These are phyloP conservation scores for Exophiala aquamarina DNA, from an alignment of 2,329 filamentous ascomycete genomes.

Conservation along the genomic window DNA sequence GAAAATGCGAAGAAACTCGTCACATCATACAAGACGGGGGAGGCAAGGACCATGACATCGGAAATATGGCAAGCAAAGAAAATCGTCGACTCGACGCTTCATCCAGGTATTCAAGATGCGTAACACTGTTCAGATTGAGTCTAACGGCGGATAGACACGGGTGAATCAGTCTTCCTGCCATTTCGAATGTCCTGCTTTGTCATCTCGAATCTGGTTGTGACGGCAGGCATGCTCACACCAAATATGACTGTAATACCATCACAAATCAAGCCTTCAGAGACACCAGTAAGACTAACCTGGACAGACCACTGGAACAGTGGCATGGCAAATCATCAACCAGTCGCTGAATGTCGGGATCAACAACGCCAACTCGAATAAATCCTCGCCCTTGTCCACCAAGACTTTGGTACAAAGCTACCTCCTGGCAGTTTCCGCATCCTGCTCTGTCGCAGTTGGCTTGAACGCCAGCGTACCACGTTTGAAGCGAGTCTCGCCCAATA, in stretches of 20 bases:
- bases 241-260: conserved; percentile 13
- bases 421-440: conserved; percentile 88
- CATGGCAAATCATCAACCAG: conserved; percentile 96
- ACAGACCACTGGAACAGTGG: conserved; percentile 74
- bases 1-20: conserved; percentile 83
- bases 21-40: conserved; percentile 81
- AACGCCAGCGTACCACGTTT: conserved; percentile 87
- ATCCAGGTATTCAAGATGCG: conserved; percentile 67
- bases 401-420: conserved; percentile 88
- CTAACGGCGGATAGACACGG: conserved; percentile 66
- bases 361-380: conserved; percentile 94
- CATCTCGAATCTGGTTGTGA: conserved; percentile 89
- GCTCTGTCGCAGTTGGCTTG: conserved; percentile 87
- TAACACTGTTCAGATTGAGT: not conserved
- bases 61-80: conserved; percentile 96
- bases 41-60: conserved; percentile 76
- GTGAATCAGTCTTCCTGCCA: conserved; percentile 84
- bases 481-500: conserved; percentile 70
- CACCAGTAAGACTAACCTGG: conserved; percentile 33
- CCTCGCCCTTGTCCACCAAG: conserved; percentile 76
- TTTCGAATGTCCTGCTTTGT: conserved; percentile 98
- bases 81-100: conserved; percentile 91
- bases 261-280: conserved; percentile 3
- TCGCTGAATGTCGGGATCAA: conserved; percentile 98
- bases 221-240: conserved; percentile 94